Evolutionary conservation across 495 filamentous ascomycete genomes (phyloP), one percentile per base, ranked within the genome.

Genomic region (Aspergillus asperescens): DNA sequence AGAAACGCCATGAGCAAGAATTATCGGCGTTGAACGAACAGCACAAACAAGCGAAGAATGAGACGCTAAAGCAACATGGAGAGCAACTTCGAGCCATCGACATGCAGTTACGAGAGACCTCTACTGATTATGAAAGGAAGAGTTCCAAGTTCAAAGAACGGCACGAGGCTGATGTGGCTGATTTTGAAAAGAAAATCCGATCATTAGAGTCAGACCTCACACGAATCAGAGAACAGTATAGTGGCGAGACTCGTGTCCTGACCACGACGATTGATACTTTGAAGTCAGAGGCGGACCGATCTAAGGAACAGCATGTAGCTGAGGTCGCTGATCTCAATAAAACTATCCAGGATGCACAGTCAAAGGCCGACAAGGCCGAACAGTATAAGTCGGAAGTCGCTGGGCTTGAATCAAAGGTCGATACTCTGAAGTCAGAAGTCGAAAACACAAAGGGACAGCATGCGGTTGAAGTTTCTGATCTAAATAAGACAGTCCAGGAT

Each of bases 1-100:
- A 89, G 57, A 76, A 76, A 45, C 74, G 80, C 35, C 86, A 93
- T 61, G 86, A 87, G 41, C 70, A 73, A 19, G 83, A 85, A 28
- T 45, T 77, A 39, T 65, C 73, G 12, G 68, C 67, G 23, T 49
- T 76, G 39, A 67, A 77, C 51, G 74, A 77, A 39, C 71, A 80
- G 54, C 65, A 79, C 44, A 68, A 68, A 19, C 58, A 59, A 25
- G 56, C 63, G 8, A 72, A 74, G 48, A 71, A 73, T 15, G 76
- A 77, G 40, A 55, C 75, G 12, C 62, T 75, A 10, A 70, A 66
- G 56, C 68, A 74, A 48, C 73, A 71, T 70, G 76, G 68, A 60
- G 76, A 70, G 57, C 74, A 62, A 60, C 74, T 72, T 48, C 78
- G 68, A 54, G 71, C 70, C 13, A 67, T 78, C 27, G 72, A 78